These are phyloP conservation scores for Naganishia onofrii DNA, from an alignment of 768 basidiomycete genomes.

Conservation along the genomic window DNA sequence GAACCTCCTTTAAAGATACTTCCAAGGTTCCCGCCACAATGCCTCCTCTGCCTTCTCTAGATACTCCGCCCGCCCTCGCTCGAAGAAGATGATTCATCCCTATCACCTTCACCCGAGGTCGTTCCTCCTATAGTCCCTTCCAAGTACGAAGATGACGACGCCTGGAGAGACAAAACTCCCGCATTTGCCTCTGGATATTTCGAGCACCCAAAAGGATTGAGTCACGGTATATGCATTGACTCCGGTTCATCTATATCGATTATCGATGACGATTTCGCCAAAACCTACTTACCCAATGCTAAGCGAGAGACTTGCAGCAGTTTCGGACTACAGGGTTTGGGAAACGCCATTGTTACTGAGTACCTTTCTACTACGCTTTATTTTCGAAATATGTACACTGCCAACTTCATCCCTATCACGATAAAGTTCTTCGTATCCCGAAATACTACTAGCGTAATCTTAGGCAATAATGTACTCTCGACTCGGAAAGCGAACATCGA, in stretches of 20 bases:
- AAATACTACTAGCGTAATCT: not conserved
- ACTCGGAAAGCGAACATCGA: not conserved
- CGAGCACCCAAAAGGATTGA: constrained; percentile 5
- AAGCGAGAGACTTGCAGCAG: not conserved
- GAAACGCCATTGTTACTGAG: not conserved
- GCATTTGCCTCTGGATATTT: not conserved
- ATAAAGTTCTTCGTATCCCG: not conserved
- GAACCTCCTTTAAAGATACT: not conserved
- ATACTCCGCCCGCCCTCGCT: not conserved
- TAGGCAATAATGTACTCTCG: not conserved
- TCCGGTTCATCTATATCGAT: constrained; percentile 23
- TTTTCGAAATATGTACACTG: not conserved
- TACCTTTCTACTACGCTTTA: not conserved
- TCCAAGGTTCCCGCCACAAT: not conserved
- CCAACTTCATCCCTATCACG: not conserved
- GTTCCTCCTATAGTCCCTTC: not conserved
- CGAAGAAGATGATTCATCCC: not conserved
- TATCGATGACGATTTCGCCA: constrained; percentile 17
- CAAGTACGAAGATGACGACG: not conserved
- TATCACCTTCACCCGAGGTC: not conserved
- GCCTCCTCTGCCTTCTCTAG: not conserved
- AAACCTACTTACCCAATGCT: not conserved
- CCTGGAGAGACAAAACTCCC: constrained; percentile 11
- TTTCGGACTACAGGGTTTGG: not conserved
- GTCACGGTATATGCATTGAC: constrained; percentile 19